Percentiles rank a stretch among this genome's conserved stretches.
These are phyloP conservation scores for Metarhizium sp. DNA, from an alignment of 2,329 filamentous ascomycete species.

Conservation along the genomic window DNA sequence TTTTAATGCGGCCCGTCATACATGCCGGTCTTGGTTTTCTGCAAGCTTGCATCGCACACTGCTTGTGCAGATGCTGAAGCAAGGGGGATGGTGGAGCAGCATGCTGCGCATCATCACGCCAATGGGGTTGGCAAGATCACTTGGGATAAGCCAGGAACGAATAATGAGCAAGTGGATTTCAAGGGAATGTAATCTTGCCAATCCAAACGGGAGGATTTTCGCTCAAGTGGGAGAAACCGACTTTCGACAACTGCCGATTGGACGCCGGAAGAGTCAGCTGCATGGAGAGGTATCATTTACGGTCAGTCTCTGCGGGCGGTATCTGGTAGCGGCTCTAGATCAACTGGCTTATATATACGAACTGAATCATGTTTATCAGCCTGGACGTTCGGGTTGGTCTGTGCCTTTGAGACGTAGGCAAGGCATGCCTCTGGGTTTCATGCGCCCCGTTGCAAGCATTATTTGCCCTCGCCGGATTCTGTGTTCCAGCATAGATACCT, in stretches of 20 bases:
- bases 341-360: conserved; percentile 48
- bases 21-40: conserved; percentile 51
- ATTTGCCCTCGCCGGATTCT: conserved; percentile 48
- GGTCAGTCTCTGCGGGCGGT: conserved; percentile 48
- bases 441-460: conserved; percentile 39
- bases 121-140: conserved; percentile 8
- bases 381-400: conserved; percentile 13
- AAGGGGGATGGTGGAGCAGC: conserved; percentile 43
- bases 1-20: conserved; percentile 52
- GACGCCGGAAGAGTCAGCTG: conserved; percentile 14
- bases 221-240: conserved; percentile 23
- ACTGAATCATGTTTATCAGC: conserved; percentile 25
- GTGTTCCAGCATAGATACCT: conserved; percentile 54
- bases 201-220: conserved; percentile 17
- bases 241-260: conserved; percentile 23
- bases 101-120: conserved; percentile 17
- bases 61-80: conserved; percentile 41
- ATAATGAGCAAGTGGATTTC: conserved; percentile 32
- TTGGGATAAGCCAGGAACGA: conserved; percentile 17
- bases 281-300: conserved; percentile 30
- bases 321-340: conserved; percentile 44
- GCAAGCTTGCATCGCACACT: conserved; percentile 43
- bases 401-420: conserved; percentile 15
- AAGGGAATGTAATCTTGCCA: conserved; percentile 25
- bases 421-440: conserved; percentile 19